These are phyloP conservation scores for Myxozyma kluyveri DNA, from an alignment of 805 yeast genomes.

Conservation along the genomic window DNA sequence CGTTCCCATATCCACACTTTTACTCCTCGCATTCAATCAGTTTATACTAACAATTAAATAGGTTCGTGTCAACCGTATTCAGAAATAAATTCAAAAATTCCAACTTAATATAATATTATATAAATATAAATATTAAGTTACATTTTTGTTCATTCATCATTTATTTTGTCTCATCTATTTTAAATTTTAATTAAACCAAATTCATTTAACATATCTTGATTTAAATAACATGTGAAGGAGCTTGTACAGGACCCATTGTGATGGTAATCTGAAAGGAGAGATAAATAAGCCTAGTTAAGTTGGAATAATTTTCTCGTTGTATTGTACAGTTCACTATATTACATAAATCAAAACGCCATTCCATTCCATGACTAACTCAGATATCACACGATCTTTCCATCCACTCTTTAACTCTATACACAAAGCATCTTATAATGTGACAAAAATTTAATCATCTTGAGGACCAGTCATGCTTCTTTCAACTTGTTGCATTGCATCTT, in stretches of 20 bases:
- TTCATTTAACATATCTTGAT: not conserved
- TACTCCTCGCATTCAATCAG: not conserved
- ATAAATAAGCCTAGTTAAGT: no score
- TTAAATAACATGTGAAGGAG: no score
- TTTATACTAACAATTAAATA: not conserved
- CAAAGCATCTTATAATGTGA: not conserved
- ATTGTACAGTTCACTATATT: not conserved
- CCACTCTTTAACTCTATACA: not conserved
- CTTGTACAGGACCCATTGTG: no score
- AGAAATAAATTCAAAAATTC: not conserved
- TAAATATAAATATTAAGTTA: no score
- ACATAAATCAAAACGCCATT: not conserved
- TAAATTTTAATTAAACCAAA: not conserved
- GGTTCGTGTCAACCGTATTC: constrained; percentile 22
- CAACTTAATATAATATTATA: not conserved
- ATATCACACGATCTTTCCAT: not conserved
- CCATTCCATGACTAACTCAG: no score
- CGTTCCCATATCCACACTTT: not conserved
- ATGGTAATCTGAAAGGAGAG: no score
- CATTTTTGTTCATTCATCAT: no score
- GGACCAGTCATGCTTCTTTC: constrained; percentile 18
- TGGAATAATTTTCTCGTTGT: not conserved
- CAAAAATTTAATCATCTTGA: not conserved
- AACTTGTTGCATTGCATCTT: constrained; percentile 20
- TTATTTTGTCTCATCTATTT: no score